Conservation (phyloP, 2,329 filamentous ascomycete species). For the Colletotrichum musae region DNA sequence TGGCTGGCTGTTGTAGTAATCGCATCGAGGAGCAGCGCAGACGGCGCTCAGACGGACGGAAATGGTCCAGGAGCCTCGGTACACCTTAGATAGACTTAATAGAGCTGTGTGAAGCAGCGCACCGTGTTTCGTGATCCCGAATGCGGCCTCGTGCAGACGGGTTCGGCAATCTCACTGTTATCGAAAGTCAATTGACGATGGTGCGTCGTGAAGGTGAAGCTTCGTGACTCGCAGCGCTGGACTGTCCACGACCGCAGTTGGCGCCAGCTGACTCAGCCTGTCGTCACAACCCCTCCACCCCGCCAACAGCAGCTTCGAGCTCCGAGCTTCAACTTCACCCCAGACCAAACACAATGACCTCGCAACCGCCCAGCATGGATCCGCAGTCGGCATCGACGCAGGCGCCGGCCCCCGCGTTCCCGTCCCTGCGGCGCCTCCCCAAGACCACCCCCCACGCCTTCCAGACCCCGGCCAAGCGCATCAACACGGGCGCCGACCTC, state of each 20-base stretch:
- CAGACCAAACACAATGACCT: neutral
- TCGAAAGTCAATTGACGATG: conserved; percentile 12
- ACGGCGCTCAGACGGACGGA: conserved; percentile 19
- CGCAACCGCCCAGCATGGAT: conserved; percentile 20
- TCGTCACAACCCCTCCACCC: conserved; percentile 13
- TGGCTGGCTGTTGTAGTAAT: neutral
- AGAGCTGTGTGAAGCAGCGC: neutral
- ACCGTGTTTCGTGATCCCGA: neutral
- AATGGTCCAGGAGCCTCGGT: conserved; percentile 6
- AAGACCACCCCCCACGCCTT: conserved; percentile 69
- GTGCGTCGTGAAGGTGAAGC: neutral
- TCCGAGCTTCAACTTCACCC: neutral
- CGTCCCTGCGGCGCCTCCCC: conserved; percentile 64
- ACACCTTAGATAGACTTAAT: conserved; percentile 11
- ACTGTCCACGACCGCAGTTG: no score
- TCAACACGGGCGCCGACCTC: conserved; percentile 89
- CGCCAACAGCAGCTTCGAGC: conserved; percentile 18
- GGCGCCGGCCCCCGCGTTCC: conserved; percentile 15
- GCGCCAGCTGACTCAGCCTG: neutral
- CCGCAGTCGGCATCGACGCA: conserved; percentile 6
- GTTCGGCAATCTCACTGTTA: neutral
- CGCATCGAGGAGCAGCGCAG: neutral
- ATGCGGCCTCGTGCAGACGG: neutral
- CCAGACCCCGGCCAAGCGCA: conserved; percentile 79
- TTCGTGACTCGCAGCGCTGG: conserved; percentile 1